A percentile compares a stretch with the other conserved stretches of the same genome.
Conservation (phyloP, 108 stramenopile species). For the Discostella stelligeroides region DNA sequence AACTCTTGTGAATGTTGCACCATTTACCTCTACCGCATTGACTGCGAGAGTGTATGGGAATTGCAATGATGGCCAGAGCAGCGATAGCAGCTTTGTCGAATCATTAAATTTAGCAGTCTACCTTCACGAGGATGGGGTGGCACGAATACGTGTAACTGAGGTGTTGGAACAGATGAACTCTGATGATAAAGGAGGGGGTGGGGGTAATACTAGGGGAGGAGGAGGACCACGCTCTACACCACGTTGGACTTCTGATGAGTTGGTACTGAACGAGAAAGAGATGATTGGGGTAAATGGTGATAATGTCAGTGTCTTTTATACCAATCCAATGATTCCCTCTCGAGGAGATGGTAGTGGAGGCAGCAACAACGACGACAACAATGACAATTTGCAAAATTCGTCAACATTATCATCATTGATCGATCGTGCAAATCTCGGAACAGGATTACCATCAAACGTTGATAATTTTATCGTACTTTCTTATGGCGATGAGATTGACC, state of each 20-base stretch:
- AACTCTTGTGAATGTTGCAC: slow-evolving; percentile 54
- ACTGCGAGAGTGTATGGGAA: slow-evolving; percentile 35
- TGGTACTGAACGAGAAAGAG: slow-evolving; percentile 78
- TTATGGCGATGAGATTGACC: slow-evolving; percentile 34
- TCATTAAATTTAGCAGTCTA: slow-evolving; percentile 64
- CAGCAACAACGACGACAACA: too few species aligned
- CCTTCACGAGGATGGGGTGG: slow-evolving; percentile 77
- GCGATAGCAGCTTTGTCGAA: slow-evolving; percentile 46
- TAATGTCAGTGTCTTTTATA: slow-evolving; percentile 37
- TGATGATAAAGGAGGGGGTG: too few species aligned
- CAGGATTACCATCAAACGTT: neutral
- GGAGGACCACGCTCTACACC: slow-evolving; percentile 45
- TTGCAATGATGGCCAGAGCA: slow-evolving; percentile 13
- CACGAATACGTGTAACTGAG: slow-evolving; percentile 82
- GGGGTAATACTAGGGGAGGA: too few species aligned
- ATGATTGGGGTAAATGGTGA: slow-evolving; percentile 47
- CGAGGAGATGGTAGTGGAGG: slow-evolving; percentile 3
- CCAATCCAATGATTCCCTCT: slow-evolving; percentile 18
- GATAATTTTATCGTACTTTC: slow-evolving; percentile 47
- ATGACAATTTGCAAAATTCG: too few species aligned
- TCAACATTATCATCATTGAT: slow-evolving; percentile 40
- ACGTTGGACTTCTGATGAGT: slow-evolving; percentile 83
- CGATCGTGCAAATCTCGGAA: slow-evolving; percentile 18
- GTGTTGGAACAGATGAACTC: slow-evolving; percentile 51
- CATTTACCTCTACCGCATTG: slow-evolving; percentile 57